Evolutionary conservation across 179 eudicot genomes (phyloP).

Genomic region (Amaranthus tricolor): DNA sequence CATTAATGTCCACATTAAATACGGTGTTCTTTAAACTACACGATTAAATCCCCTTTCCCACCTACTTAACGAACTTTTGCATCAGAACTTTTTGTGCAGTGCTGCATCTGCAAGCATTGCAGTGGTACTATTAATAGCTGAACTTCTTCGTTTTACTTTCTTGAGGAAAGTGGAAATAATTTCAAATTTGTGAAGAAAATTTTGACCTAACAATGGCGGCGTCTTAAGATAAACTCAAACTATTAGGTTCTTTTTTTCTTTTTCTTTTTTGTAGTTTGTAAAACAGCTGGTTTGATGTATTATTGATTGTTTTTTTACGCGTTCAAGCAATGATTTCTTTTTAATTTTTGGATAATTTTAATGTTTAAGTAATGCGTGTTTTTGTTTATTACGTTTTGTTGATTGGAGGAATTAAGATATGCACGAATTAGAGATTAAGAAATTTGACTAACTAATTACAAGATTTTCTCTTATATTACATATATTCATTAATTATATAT

Average conservation of each 20-base stretch:
- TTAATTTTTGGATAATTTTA: not conserved
- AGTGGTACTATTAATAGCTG: not conserved
- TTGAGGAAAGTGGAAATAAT: slow-evolving; percentile 1
- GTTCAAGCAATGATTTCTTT: not conserved
- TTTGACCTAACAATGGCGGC: slow-evolving; percentile 15
- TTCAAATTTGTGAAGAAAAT: not conserved
- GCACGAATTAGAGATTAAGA: not conserved
- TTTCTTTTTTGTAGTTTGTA: not conserved
- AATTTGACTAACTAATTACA: not conserved
- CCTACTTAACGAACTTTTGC: slow-evolving; percentile 8
- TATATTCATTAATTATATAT: not conserved
- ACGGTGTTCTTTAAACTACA: not conserved
- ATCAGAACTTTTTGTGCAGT: not conserved
- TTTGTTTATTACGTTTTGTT: slow-evolving; percentile 11
- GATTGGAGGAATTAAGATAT: not conserved
- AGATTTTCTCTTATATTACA: not conserved
- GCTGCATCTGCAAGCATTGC: not conserved
- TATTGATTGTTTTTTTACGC: not conserved
- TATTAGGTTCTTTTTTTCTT: not conserved
- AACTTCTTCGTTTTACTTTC: no score
- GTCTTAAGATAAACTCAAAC: not conserved
- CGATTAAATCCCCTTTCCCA: not conserved
- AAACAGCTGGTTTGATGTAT: slow-evolving; percentile 8
- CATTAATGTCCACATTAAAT: not conserved
- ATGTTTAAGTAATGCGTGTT: slow-evolving; percentile 8